Conservation (phyloP, 495 filamentous ascomycete species). For the Annulohypoxylon bovei region DNA sequence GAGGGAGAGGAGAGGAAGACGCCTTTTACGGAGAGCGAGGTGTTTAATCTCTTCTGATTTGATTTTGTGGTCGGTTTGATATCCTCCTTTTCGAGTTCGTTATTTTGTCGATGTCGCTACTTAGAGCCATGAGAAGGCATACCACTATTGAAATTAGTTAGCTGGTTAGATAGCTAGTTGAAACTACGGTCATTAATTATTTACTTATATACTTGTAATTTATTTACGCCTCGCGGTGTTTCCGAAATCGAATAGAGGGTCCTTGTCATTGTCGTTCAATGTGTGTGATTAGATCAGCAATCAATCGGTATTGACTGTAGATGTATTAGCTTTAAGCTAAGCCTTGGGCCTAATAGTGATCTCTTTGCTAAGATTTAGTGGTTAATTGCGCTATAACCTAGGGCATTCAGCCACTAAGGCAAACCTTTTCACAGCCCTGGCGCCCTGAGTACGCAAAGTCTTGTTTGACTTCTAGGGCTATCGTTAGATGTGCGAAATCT, state of each 20-base stretch:
- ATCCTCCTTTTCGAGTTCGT: constrained; percentile 24
- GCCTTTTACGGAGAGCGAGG: constrained; percentile 24
- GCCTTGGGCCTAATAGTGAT: too few relatives aligned
- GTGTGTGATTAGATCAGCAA: too few relatives aligned
- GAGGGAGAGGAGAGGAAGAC: neutral
- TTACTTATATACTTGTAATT: constrained; percentile 2
- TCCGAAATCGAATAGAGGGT: neutral
- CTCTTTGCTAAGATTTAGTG: too few relatives aligned
- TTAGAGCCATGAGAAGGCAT: neutral
- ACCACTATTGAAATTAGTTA: neutral
- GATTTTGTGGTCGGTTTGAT: constrained; percentile 3
- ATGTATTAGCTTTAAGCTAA: too few relatives aligned
- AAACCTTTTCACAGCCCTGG: too few relatives aligned
- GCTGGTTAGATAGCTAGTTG: neutral
- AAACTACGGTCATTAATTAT: neutral
- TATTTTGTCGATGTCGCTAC: neutral
- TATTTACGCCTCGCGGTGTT: neutral
- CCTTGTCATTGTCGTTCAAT: neutral
- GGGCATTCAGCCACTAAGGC: too few relatives aligned
- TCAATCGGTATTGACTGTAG: too few relatives aligned
- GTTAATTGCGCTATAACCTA: too few relatives aligned
- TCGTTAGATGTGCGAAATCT: too few relatives aligned
- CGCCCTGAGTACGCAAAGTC: too few relatives aligned
- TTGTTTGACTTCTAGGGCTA: too few relatives aligned
- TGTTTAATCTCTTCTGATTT: constrained; percentile 36